Percentiles rank a stretch among this genome's conserved stretches.
These are phyloP conservation scores for Gomphus sp. DNA, from an alignment of 1,284 basidiomycete genomes.

Conservation along the genomic window DNA sequence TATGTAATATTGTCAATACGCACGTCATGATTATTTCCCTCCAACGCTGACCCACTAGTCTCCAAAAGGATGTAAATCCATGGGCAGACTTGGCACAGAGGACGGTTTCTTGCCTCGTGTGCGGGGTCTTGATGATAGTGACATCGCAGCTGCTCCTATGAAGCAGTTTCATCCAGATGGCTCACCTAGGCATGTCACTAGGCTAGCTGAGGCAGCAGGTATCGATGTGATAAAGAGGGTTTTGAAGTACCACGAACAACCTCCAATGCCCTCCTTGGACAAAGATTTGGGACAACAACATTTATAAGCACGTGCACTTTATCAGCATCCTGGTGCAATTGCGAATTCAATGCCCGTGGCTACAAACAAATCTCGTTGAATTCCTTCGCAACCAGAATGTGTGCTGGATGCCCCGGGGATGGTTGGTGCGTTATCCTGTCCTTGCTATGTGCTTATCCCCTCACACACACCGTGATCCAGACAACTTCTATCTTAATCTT, in stretches of 20 bases:
- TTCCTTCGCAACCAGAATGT: slow-evolving; percentile 78
- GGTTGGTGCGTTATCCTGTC: slow-evolving; percentile 26
- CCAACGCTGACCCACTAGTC: slow-evolving; percentile 41
- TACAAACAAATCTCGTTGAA: slow-evolving; percentile 64
- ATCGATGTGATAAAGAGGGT: slow-evolving; percentile 67
- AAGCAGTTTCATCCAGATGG: slow-evolving; percentile 19
- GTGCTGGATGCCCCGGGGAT: slow-evolving; percentile 94
- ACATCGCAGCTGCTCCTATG: slow-evolving; percentile 42
- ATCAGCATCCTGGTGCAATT: slow-evolving; percentile 54
- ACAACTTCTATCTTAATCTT: slow-evolving; percentile 97
- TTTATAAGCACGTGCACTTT: slow-evolving; percentile 63
- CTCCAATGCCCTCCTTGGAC: slow-evolving; percentile 60
- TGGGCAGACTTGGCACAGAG: slow-evolving; percentile 32
- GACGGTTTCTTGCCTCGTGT: slow-evolving; percentile 63
- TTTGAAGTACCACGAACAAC: slow-evolving; percentile 69
- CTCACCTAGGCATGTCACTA: slow-evolving; percentile 68
- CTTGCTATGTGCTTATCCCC: neutral
- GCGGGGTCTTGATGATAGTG: slow-evolving; percentile 38
- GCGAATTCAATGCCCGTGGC: slow-evolving; percentile 46
- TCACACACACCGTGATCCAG: slow-evolving; percentile 20
- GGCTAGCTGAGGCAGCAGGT: slow-evolving; percentile 64
- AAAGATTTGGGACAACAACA: slow-evolving; percentile 62
- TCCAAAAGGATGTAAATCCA: slow-evolving; percentile 57
- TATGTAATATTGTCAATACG: no score
- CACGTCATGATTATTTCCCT: slow-evolving; percentile 47